Percentiles rank a stretch among this genome's conserved stretches.
Conservation (phyloP, 1,139 yeast genomes). For the Williopsis jadinii region DNA sequence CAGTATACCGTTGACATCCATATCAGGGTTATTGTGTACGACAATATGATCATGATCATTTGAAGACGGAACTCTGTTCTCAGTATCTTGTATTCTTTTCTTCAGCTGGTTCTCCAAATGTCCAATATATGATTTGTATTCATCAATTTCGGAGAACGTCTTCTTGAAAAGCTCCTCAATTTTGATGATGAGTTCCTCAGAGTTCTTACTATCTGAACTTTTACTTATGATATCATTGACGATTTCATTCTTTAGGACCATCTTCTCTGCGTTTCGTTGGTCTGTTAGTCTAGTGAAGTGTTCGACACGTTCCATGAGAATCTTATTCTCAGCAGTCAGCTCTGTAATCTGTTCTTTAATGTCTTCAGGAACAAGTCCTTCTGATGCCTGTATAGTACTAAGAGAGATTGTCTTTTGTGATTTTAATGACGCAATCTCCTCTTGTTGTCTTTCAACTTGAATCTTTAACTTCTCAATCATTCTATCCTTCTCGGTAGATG, state of each 20-base stretch:
- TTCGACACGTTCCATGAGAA: slow-evolving; percentile 60
- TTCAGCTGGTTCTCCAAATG: slow-evolving; percentile 55
- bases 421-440: slow-evolving; percentile 17
- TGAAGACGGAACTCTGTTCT: not conserved
- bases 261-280: slow-evolving; percentile 47
- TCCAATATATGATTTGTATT: slow-evolving; percentile 52
- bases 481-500: slow-evolving; percentile 33
- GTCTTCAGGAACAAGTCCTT: slow-evolving; percentile 6
- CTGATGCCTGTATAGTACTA: slow-evolving; percentile 2
- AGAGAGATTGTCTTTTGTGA: slow-evolving; percentile 5
- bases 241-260: slow-evolving; percentile 47
- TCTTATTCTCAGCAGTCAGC: slow-evolving; percentile 52
- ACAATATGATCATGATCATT: not conserved
- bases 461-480: slow-evolving; percentile 37
- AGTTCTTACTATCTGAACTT: slow-evolving; percentile 9
- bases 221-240: slow-evolving; percentile 37
- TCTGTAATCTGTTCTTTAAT: slow-evolving; percentile 32
- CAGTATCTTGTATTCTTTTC: slow-evolving; percentile 6
- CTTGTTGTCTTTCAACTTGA: slow-evolving; percentile 33
- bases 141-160: slow-evolving; percentile 41
- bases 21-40: slow-evolving; percentile 3
- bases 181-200: slow-evolving; percentile 18
- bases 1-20: slow-evolving; percentile 26
- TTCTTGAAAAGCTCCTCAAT: slow-evolving; percentile 26
- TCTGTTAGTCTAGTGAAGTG: slow-evolving; percentile 60